Percentiles rank a stretch among this genome's conserved stretches.
phyloP scores from a whole-genome alignment of 1,139 yeast genomes.

The Debaryomyces singareniensis region DNA sequence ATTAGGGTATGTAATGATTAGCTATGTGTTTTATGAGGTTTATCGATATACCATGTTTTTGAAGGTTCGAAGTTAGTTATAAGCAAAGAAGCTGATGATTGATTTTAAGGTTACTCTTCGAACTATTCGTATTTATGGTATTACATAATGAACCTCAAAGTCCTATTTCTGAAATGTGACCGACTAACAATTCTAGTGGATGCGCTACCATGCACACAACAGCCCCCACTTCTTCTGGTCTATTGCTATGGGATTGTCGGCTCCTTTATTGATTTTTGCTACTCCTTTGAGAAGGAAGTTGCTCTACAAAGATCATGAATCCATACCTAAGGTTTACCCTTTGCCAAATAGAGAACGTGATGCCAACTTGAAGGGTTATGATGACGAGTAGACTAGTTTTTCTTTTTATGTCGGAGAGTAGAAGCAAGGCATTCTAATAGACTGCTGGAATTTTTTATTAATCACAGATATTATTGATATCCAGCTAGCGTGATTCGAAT shows the following conservation, averaged over 20 bases:
- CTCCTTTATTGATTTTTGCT: conserved; percentile 56
- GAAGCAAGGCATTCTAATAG: too few species aligned
- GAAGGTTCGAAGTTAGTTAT: too few species aligned
- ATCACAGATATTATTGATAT: too few species aligned
- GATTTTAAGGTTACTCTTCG: too few species aligned
- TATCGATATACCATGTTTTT: neutral
- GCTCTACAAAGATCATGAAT: conserved; percentile 60
- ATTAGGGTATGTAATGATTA: conserved; percentile 45
- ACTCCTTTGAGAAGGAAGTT: conserved; percentile 70
- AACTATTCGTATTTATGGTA: too few species aligned
- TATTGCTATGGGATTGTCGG: conserved; percentile 59
- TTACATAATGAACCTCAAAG: too few species aligned
- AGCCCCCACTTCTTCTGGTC: conserved; percentile 75
- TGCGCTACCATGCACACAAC: conserved; percentile 73
- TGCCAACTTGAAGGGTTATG: conserved; percentile 45
- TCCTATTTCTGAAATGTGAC: too few species aligned
- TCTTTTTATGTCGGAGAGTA: too few species aligned
- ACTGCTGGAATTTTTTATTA: too few species aligned
- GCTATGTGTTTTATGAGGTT: neutral
- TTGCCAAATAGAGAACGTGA: conserved; percentile 55
- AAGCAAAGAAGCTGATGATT: too few species aligned
- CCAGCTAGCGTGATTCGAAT: too few species aligned
- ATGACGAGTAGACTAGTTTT: conserved; percentile 38
- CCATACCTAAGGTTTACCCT: conserved; percentile 68
- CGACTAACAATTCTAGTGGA: conserved; percentile 56